Evolutionary conservation across 2,329 filamentous ascomycete genomes (phyloP), one percentile per base, ranked within the genome.

Genomic region (Paracorniculantispora psalliotae): DNA sequence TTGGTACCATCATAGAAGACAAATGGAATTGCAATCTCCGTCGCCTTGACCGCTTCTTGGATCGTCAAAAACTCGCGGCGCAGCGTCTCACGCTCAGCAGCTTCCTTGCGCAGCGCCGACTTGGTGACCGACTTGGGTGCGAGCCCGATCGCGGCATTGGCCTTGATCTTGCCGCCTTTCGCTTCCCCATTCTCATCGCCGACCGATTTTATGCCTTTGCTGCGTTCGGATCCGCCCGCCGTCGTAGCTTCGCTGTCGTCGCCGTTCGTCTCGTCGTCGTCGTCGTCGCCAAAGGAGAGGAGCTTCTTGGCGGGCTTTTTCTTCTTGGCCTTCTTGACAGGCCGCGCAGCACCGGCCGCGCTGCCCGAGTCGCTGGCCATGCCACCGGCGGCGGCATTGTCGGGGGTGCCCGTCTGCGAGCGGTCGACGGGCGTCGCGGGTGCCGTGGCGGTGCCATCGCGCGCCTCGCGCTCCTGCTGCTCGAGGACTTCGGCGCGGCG

Each of bases 1-100:
- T 96, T 93, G 23, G 91, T 91, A 17, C 94, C 94, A 66, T 97
- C 93, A 75, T 97, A 97, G 71, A 97, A 97, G 3, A 97, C 91
- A 72, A 97, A 99, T 0, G 94, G 94, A 33, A 99, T 88, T 17
- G 89, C 81, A 57, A 99, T 90, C 68, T 97, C 92, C 9, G 92
- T 92, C 21, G 85, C 85, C 75, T 96, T 96, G 64, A 97, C 89
- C 0, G 87, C 85, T 62, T 96, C 91, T 70, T 97, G 94, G 60
- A 93, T 82, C 10, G 79, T 79, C 48, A 96, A 72, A 67, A 96
- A 99, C 68, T 97, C 93, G 25, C 87, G 85, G 41, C 91, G 84
- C 44, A 97, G 73, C 0, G 91, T 83, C 15, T 94, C 91, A 61
- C 90, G 83, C 64, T 91, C 85, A 59, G 89, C 83, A 4, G 91